phyloP scores from a whole-genome alignment of 495 filamentous ascomycete genomes.

The Talaromyces proteolyticus region DNA sequence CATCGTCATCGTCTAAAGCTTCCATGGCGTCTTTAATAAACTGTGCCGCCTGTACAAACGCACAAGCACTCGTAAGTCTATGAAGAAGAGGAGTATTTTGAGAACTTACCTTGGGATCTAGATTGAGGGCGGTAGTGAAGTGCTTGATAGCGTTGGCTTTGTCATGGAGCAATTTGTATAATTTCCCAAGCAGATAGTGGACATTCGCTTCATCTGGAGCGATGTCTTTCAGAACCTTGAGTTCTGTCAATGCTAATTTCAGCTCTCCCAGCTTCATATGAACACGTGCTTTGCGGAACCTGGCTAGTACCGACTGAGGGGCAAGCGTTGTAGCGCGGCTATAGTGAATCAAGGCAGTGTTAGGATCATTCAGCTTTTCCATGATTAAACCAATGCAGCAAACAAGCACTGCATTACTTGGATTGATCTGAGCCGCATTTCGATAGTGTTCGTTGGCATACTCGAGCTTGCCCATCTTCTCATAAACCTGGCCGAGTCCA shows the following conservation, averaged over 20 bases:
- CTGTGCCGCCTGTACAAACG: slow-evolving; percentile 61
- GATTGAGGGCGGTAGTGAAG: slow-evolving; percentile 87
- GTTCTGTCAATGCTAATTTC: slow-evolving; percentile 65
- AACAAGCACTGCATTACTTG: slow-evolving; percentile 82
- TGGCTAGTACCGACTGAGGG: slow-evolving; percentile 72
- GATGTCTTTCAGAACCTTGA: slow-evolving; percentile 78
- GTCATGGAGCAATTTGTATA: slow-evolving; percentile 76
- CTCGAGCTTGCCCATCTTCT: slow-evolving; percentile 90
- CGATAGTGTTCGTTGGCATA: slow-evolving; percentile 87
- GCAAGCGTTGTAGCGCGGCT: slow-evolving; percentile 71
- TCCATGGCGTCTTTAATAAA: slow-evolving; percentile 94
- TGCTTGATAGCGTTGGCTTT: slow-evolving; percentile 80
- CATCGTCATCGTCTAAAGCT: slow-evolving; percentile 76
- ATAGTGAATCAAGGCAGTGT: slow-evolving; percentile 73
- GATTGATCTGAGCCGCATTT: slow-evolving; percentile 79
- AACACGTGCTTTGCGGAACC: slow-evolving; percentile 88
- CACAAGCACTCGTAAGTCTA: slow-evolving; percentile 15
- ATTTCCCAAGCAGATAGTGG: slow-evolving; percentile 82
- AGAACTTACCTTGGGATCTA: slow-evolving; percentile 90
- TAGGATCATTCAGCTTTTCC: slow-evolving; percentile 76
- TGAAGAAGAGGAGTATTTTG: background rate
- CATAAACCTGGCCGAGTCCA: slow-evolving; percentile 85
- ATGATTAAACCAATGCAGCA: slow-evolving; percentile 86
- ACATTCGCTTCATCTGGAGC: slow-evolving; percentile 94
- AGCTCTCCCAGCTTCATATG: slow-evolving; percentile 71